Evolutionary conservation across 2,329 filamentous ascomycete genomes (phyloP), one percentile per base, ranked within the genome.

Genomic region (Pyrenochaeta sp.): DNA sequence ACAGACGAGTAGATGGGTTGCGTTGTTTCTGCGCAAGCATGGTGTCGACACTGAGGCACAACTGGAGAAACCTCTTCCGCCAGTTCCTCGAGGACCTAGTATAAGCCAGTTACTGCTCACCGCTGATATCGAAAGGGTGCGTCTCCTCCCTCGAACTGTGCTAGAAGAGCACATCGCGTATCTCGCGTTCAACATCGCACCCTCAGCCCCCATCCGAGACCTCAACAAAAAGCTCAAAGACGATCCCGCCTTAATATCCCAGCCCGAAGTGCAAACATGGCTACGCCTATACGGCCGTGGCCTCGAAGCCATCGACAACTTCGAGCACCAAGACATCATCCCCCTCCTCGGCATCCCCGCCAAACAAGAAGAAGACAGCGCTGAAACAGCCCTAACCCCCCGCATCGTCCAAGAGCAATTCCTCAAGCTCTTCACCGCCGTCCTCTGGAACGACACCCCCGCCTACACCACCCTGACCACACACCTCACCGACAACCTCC

Each of bases 1-100:
- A 15, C 50, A 66, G 14, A 62, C 54, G 3, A 19, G 26, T 6
- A 49, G 45, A 29, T 69, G 63, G 63, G 30, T 37, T 1, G 29
- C 24, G 8, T 19, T 65, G 10, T 69, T 68, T 29, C 48, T 68
- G 2, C 52, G 30, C n/a, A 61, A 63, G 14, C 35, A 62, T 18
- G 55, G 44, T 7, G 20, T 58, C 7, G 39, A 48, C n/a, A 28
- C 42, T 2, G 21, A 15, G 1, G 35, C 14, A 2, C 28, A 44
- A 4, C 13, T 40, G 15, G 44, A 49, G 1, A 7, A 53, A 2
- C 14, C 28, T 1, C 11, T 65, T 1, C 60, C 62, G 7, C 13
- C 26, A 4, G 13, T 59, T 10, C 60, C 65, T 3, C 32, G 47
- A 18, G 26, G 43, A 17, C 13, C 15, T 5, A 7, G 18, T 2